Percentiles rank a stretch among this genome's conserved stretches.
Evolutionary conservation across 805 yeast genomes (phyloP).

Genomic region (Lipomyces orientalis): DNA sequence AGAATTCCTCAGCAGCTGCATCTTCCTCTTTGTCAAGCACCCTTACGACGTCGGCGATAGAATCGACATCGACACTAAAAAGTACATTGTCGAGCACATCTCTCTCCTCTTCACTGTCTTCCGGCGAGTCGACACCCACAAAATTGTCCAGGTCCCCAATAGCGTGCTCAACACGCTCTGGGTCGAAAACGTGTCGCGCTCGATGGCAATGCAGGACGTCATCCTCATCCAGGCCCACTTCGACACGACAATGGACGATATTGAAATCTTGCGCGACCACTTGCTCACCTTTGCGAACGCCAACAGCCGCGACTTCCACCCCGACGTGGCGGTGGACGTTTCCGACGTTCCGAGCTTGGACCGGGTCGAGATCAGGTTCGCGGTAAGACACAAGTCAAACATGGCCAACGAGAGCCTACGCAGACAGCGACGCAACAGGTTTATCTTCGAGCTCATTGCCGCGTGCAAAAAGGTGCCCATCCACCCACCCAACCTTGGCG

Average conservation of each 20-base stretch:
- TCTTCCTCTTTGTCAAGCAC: conserved; percentile 51
- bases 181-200: conserved; percentile 48
- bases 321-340: conserved; percentile 45
- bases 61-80: conserved; percentile 43
- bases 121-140: conserved; percentile 40
- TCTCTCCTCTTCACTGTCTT: conserved; percentile 49
- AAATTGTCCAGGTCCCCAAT: conserved; percentile 48
- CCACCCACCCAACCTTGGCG: conserved; percentile 27
- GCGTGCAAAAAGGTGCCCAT: conserved; percentile 22
- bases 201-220: conserved; percentile 38
- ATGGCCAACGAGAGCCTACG: conserved; percentile 43
- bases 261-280: conserved; percentile 43
- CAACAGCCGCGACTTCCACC: conserved; percentile 47
- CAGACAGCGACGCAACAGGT: conserved; percentile 23
- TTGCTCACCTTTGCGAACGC: conserved; percentile 43
- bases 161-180: conserved; percentile 47
- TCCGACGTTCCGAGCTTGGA: conserved; percentile 47
- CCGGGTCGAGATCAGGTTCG: conserved; percentile 42
- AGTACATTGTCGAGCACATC: conserved; percentile 43
- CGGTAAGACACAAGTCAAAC: conserved; percentile 44
- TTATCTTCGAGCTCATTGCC: conserved; percentile 22
- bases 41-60: conserved; percentile 52
- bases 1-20: conserved; percentile 49
- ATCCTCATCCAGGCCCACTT: conserved; percentile 39
- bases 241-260: conserved; percentile 44